Percentiles rank a stretch among this genome's conserved stretches.
Conservation (phyloP, 495 filamentous ascomycete genomes). For the Lepraria neglecta region DNA sequence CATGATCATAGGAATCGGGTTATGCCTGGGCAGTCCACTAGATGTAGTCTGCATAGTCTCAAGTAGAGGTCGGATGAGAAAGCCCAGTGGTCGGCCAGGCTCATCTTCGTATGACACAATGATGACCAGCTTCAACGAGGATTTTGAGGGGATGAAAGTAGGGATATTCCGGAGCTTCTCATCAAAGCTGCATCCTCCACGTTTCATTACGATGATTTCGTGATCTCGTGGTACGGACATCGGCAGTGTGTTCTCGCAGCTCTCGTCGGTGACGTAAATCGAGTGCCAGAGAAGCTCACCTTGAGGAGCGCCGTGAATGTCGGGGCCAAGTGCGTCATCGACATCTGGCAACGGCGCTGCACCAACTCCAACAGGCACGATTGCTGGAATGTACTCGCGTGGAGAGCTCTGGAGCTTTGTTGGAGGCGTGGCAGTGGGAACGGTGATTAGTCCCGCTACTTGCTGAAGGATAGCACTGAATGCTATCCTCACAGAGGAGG, state of each 20-base stretch:
- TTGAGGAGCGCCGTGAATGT: conserved; percentile 38
- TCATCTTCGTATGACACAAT: conserved; percentile 66
- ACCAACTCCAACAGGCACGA: conserved; percentile 66
- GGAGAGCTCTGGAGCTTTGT: conserved; percentile 25
- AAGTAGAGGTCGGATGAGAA: conserved; percentile 64
- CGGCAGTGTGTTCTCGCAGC: conserved; percentile 58
- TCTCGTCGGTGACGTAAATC: conserved; percentile 64
- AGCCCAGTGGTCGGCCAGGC: not conserved
- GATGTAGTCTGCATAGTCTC: conserved; percentile 69
- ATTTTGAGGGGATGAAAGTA: conserved; percentile 48
- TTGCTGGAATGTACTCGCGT: conserved; percentile 54
- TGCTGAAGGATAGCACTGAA: conserved; percentile 54
- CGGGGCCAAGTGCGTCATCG: conserved; percentile 47
- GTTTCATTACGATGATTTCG: conserved; percentile 74
- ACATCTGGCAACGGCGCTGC: conserved; percentile 67
- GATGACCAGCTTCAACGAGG: conserved; percentile 69
- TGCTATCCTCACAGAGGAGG: conserved; percentile 44
- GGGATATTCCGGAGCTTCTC: conserved; percentile 81
- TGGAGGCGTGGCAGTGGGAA: conserved; percentile 31
- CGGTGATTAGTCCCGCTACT: conserved; percentile 42
- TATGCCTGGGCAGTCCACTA: conserved; percentile 61
- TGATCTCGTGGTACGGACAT: conserved; percentile 55
- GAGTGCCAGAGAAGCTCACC: conserved; percentile 55
- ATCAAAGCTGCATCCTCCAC: conserved; percentile 79
- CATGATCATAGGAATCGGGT: conserved; percentile 79